Evolutionary conservation across 1,139 yeast genomes (phyloP).

Genomic region (Blastobotrys raffinosifermentans): DNA sequence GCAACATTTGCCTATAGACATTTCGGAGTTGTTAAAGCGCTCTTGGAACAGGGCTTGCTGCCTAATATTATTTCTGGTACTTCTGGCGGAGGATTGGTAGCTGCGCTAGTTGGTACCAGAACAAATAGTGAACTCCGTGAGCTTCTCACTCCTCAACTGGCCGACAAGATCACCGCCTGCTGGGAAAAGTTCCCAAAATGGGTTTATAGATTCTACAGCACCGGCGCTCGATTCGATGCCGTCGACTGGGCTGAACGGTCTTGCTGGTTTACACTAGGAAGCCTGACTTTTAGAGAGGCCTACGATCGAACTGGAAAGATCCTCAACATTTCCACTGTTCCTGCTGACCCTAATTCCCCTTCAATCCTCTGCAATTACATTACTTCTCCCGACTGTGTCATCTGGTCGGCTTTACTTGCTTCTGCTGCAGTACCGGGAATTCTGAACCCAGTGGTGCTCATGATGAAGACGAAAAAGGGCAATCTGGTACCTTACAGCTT

Average conservation of each 20-base stretch:
- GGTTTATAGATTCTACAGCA: slow-evolving; percentile 55
- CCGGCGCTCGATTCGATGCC: slow-evolving; percentile 77
- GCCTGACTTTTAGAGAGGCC: slow-evolving; percentile 67
- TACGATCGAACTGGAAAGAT: slow-evolving; percentile 62
- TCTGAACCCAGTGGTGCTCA: slow-evolving; percentile 71
- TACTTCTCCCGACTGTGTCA: slow-evolving; percentile 76
- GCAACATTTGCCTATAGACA: slow-evolving; percentile 76
- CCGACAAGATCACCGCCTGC: slow-evolving; percentile 64
- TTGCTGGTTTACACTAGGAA: slow-evolving; percentile 66
- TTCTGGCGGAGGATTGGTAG: slow-evolving; percentile 78
- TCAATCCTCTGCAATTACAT: slow-evolving; percentile 71
- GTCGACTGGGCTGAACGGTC: slow-evolving; percentile 67
- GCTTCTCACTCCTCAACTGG: slow-evolving; percentile 56
- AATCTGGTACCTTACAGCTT: slow-evolving; percentile 59
- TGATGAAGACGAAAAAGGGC: slow-evolving; percentile 55
- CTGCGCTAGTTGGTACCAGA: slow-evolving; percentile 66
- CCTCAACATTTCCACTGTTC: slow-evolving; percentile 70
- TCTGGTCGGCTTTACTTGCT: slow-evolving; percentile 73
- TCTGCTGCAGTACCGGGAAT: slow-evolving; percentile 83
- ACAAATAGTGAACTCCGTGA: slow-evolving; percentile 59
- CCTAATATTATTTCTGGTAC: slow-evolving; percentile 75
- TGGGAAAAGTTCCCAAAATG: slow-evolving; percentile 59
- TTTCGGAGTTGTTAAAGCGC: slow-evolving; percentile 69
- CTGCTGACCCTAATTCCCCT: slow-evolving; percentile 79
- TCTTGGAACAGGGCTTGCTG: slow-evolving; percentile 57